phyloP scores from a whole-genome alignment of 352 stramenopile species.

The Phytopythium oedochilum region DNA sequence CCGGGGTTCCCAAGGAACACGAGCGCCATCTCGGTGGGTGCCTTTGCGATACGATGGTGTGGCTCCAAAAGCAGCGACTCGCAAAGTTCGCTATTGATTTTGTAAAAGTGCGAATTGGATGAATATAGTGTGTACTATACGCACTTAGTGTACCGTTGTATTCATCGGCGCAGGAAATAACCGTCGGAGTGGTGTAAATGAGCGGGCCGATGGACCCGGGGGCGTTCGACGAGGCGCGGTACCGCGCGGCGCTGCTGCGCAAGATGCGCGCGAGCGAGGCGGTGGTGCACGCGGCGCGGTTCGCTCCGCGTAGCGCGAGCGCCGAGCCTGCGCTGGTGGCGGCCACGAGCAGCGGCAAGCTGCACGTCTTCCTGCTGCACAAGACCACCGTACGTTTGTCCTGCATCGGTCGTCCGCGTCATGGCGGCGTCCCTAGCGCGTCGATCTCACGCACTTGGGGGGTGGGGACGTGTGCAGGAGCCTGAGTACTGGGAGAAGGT shows the following conservation, averaged over 20 bases:
- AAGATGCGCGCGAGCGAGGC: conserved; percentile 49
- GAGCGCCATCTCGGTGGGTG: conserved; percentile 37
- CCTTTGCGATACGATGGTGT: too few species aligned
- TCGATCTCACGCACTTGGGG: too few species aligned
- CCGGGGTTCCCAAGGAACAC: conserved; percentile 73
- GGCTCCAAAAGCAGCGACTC: too few species aligned
- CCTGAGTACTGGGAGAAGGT: conserved; percentile 47
- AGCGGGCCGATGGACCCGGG: conserved; percentile 52
- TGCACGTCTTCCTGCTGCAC: conserved; percentile 55
- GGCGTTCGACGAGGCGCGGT: conserved; percentile 47
- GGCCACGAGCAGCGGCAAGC: conserved; percentile 50
- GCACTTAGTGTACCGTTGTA: too few species aligned
- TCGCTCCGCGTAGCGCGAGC: conserved; percentile 27
- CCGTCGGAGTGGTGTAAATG: too few species aligned
- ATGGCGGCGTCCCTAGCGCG: too few species aligned
- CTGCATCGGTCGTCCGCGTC: neutral
- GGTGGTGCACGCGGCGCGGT: conserved; percentile 50
- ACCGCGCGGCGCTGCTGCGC: conserved; percentile 41
- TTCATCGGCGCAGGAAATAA: too few species aligned
- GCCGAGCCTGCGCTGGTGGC: conserved; percentile 44
- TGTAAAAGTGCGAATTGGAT: conserved; percentile 9
- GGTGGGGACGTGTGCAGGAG: conserved; percentile 10
- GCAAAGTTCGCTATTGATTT: conserved; percentile 8
- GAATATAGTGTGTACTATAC: neutral
- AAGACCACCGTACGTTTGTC: conserved; percentile 23